Evolutionary conservation across 805 yeast genomes (phyloP).

Genomic region (Candida ficus): DNA sequence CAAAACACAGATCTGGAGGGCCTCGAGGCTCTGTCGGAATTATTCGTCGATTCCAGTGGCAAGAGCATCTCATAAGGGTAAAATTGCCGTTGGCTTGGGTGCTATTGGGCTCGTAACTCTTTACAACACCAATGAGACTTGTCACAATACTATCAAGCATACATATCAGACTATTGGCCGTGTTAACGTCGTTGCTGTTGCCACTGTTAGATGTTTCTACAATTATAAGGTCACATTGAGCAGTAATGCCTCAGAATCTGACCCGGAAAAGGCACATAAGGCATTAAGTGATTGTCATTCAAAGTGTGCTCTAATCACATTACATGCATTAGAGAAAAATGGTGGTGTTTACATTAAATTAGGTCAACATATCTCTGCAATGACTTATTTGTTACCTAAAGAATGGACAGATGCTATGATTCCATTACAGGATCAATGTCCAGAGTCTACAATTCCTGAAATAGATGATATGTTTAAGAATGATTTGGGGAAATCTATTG

Average conservation of each 20-base stretch:
- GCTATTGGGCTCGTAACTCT: too few species aligned
- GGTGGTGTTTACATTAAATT: conserved; percentile 93
- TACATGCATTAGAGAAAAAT: conserved; percentile 72
- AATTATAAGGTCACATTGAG: conserved; percentile 61
- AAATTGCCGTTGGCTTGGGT: too few species aligned
- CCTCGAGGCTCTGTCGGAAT: too few species aligned
- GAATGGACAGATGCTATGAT: conserved; percentile 97
- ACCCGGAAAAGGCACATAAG: too few species aligned
- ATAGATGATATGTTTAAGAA: conserved; percentile 57
- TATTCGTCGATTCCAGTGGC: too few species aligned
- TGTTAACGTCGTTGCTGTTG: conserved; percentile 57
- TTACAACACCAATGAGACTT: conserved; percentile 10
- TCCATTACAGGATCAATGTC: conserved; percentile 89
- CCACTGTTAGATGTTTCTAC: conserved; percentile 68
- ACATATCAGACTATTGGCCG: conserved; percentile 49
- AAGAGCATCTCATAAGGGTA: too few species aligned
- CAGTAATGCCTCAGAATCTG: too few species aligned
- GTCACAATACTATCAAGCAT: conserved; percentile 53
- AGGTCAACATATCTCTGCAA: conserved; percentile 91
- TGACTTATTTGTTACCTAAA: conserved; percentile 82
- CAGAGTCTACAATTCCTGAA: conserved; percentile 67
- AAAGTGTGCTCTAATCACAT: conserved; percentile 72
- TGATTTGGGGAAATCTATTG: conserved; percentile 60
- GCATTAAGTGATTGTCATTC: conserved; percentile 67
- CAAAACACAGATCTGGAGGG: too few species aligned